Percentiles rank a stretch among this genome's conserved stretches.
Evolutionary conservation across 1,284 basidiomycete species (phyloP).

Genomic region (Ceratobasidium sp.): DNA sequence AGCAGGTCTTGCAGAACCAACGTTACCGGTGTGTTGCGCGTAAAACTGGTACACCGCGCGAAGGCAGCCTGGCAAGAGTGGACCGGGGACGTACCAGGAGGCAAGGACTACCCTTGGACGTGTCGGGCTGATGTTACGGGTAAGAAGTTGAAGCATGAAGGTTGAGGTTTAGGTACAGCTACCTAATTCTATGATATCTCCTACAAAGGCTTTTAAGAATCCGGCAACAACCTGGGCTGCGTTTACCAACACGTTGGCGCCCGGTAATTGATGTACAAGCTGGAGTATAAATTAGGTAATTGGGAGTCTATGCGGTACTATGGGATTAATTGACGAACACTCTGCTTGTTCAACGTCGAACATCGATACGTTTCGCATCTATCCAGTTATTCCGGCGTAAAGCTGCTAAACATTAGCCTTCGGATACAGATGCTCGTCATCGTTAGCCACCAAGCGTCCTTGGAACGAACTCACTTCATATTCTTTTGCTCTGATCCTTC

Average conservation of each 20-base stretch:
- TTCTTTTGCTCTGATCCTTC: slow-evolving; percentile 89
- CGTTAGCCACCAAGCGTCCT: no score
- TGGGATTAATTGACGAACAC: no score
- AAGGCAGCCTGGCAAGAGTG: slow-evolving; percentile 84
- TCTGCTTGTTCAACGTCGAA: no score
- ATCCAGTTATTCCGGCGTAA: no score
- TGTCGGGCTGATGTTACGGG: slow-evolving; percentile 31
- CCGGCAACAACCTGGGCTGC: slow-evolving; percentile 91
- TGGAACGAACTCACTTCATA: slow-evolving; percentile 68
- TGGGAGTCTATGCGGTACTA: no score
- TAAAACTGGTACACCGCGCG: slow-evolving; percentile 90
- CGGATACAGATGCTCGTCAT: no score
- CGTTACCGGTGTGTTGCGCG: slow-evolving; percentile 81
- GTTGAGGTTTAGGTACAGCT: slow-evolving; percentile 46
- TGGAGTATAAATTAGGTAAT: background rate
- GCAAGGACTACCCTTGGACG: slow-evolving; percentile 36
- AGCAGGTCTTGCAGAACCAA: slow-evolving; percentile 79
- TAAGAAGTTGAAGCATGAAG: background rate
- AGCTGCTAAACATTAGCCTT: no score
- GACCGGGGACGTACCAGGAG: slow-evolving; percentile 34
- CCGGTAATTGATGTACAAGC: slow-evolving; percentile 79
- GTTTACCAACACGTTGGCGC: slow-evolving; percentile 84
- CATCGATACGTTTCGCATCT: no score
- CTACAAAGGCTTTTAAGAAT: slow-evolving; percentile 92
- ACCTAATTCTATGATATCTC: slow-evolving; percentile 93